Base-by-base conservation (phyloP, 805 yeast species). In the Metschnikowia kofuensis region DNA sequence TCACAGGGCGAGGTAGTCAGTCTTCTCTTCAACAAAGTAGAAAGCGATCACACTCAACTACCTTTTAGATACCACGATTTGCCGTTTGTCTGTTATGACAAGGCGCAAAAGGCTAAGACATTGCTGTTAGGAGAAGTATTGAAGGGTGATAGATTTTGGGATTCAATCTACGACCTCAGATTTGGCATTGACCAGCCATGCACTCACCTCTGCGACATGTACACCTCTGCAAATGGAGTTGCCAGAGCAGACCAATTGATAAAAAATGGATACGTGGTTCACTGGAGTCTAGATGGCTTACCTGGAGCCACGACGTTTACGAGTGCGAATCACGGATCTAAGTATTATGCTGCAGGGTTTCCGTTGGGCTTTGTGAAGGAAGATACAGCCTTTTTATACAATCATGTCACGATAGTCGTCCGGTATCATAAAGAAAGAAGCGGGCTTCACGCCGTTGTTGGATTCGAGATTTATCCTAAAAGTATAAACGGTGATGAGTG, bases 231-330 rank as follows among this genome's bases (percentile, higher is more conserved):
- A 14, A 65, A 65, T 1, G 85, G 79, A 7, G 60, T 85, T 32
- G 69, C 65, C 45, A 71, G 78, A 44, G 89, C 92, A 0, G 80
- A 73, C 50, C 75, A 78, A 28, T 68, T 89, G 51, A 82, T 89
- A 35, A 73, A 79, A 56, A 70, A 83, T 45, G 87, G 87, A 2
- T 89, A 89, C 58, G 84, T 84, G 45, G 90, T 80, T 12, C 91
- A 89, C 60, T 89, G 96, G 96, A 66, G 79, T 27, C 72, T 89
- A 13, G 96, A 90, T 67, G 87, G 84, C 21, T 69, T 89, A 32
- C 96, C 96, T 0, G 95, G 94, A 7, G 92, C 96, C 1, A 89
- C 96, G 0, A 85, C 96, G 0, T 86, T 84, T 55, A 79, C 84
- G 32, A 72, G 78, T 7, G 77, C 79, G 7, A 79, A 76, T 11